Conservation (phyloP, 306 rosid species). For the Luffa acutangula region DNA sequence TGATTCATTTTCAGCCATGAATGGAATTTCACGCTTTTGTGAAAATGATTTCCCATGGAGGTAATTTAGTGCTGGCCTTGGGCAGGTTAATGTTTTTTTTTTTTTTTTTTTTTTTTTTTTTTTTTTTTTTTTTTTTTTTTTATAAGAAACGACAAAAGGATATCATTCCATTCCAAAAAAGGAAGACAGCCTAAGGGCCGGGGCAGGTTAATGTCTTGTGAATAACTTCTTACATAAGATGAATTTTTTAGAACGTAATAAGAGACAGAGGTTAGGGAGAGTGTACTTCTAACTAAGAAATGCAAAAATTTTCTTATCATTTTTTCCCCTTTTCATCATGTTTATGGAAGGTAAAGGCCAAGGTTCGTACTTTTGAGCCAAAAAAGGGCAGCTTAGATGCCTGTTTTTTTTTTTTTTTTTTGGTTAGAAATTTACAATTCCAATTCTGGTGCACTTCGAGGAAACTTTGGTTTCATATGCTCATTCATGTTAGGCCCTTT, state of each 20-base stretch:
- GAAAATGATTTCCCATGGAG: conserved; percentile 75
- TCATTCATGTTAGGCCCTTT: neutral
- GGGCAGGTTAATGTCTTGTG: neutral
- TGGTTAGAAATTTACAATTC: neutral
- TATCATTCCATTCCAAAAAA: too few species aligned
- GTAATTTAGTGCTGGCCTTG: conserved; percentile 28
- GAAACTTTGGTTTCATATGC: neutral
- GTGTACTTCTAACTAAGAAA: neutral
- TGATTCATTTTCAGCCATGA: conserved; percentile 96
- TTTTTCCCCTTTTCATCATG: neutral
- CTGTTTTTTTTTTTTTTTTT: neutral
- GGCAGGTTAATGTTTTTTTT: too few species aligned
- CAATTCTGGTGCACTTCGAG: neutral
- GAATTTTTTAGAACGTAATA: neutral
- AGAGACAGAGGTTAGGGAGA: neutral
- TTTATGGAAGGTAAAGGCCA: neutral
- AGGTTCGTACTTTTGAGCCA: neutral
- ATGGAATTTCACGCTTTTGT: conserved; percentile 88
- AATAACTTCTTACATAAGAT: neutral
- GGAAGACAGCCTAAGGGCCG: too few species aligned
- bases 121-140: too few species aligned
- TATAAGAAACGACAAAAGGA: too few species aligned
- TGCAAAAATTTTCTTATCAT: neutral
- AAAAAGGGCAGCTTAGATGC: neutral
- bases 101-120: too few species aligned